Evolutionary conservation across 805 yeast genomes (phyloP).

Genomic region (Spathaspora gorwiae): DNA sequence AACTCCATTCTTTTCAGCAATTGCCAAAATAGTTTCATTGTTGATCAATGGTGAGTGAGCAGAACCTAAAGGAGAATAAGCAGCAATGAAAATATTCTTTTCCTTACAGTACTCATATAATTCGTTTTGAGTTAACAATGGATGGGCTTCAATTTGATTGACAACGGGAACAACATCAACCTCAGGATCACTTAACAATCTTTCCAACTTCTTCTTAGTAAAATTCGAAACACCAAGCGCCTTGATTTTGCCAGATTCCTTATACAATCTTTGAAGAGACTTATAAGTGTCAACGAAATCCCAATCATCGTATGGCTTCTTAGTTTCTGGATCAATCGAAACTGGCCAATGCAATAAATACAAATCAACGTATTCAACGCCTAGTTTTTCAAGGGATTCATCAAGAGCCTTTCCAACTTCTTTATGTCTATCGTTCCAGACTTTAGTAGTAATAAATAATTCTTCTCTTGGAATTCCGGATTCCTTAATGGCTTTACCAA

Average conservation of each 20-base stretch:
- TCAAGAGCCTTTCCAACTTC: conserved; percentile 52
- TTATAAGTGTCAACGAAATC: conserved; percentile 40
- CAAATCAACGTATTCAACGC: conserved; percentile 72
- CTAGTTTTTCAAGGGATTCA: conserved; percentile 56
- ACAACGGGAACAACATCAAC: conserved; percentile 58
- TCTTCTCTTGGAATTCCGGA: conserved; percentile 62
- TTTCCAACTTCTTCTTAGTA: conserved; percentile 40
- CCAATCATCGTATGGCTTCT: conserved; percentile 18
- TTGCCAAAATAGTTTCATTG: conserved; percentile 20
- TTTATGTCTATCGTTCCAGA: conserved; percentile 54
- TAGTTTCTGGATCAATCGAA: conserved; percentile 36
- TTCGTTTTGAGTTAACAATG: conserved; percentile 38
- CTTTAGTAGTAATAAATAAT: conserved; percentile 67
- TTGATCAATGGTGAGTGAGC: conserved; percentile 31
- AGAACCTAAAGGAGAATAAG: conserved; percentile 49
- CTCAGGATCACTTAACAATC: conserved; percentile 44
- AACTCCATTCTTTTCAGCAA: conserved; percentile 29
- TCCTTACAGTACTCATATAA: conserved; percentile 53
- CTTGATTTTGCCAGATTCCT: conserved; percentile 50
- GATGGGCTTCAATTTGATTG: conserved; percentile 73
- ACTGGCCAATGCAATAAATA: conserved; percentile 81
- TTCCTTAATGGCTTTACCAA: conserved; percentile 52
- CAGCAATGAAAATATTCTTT: conserved; percentile 52
- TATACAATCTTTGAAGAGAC: conserved; percentile 38
- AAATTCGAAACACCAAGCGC: conserved; percentile 80